Conservation (phyloP, 495 filamentous ascomycete genomes). For the Podospora bellae-mahoneyi region DNA sequence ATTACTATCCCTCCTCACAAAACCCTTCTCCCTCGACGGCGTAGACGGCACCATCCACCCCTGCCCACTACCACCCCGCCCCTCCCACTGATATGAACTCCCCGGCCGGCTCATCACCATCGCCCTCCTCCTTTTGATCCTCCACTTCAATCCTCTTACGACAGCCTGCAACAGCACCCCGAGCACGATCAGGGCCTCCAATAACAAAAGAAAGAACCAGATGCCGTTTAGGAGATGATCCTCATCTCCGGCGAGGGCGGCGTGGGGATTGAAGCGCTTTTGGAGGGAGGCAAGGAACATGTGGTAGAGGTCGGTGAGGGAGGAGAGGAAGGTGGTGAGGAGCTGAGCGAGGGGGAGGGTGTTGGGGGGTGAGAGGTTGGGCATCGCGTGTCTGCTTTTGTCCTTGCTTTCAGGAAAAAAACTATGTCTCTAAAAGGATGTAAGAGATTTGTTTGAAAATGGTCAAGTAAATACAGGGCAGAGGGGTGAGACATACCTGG, state of each 20-base stretch:
- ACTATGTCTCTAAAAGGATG: background rate
- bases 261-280: constrained; percentile 25
- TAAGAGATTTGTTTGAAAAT: background rate
- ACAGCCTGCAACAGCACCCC: constrained; percentile 32
- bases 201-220: constrained; percentile 43
- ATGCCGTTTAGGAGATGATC: constrained; percentile 43
- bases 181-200: constrained; percentile 43
- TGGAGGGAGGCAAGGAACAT: background rate
- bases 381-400: background rate
- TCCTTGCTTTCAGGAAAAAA: background rate
- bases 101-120: background rate
- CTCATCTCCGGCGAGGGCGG: constrained; percentile 33
- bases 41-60: background rate
- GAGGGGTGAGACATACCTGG: background rate
- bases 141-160: constrained; percentile 4
- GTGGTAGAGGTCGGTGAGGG: background rate
- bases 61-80: no score
- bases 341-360: background rate
- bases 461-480: background rate
- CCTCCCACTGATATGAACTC: background rate
- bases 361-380: constrained; percentile 3
- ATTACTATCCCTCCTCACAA: background rate
- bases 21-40: background rate
- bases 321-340: background rate
- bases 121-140: background rate